phyloP scores from a whole-genome alignment of 1,139 yeast species.

The Candida anutae region DNA sequence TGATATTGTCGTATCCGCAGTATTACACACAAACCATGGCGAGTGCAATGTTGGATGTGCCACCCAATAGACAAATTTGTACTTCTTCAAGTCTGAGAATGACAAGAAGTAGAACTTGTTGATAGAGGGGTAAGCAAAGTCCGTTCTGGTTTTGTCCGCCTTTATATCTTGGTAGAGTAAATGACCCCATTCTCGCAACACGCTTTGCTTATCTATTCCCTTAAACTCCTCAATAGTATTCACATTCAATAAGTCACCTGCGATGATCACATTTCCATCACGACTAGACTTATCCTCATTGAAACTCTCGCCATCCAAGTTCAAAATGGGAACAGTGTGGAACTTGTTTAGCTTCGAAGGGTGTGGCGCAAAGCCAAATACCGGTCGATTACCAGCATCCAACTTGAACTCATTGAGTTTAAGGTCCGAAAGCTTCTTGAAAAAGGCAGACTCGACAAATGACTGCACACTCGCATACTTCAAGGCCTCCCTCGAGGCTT shows the following conservation, averaged over 20 bases:
- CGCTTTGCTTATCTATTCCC: slow-evolving; percentile 48
- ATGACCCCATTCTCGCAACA: slow-evolving; percentile 42
- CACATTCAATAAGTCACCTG: slow-evolving; percentile 43
- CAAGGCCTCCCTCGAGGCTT: slow-evolving; percentile 7
- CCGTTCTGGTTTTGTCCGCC: slow-evolving; percentile 4
- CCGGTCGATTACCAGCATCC: slow-evolving; percentile 36
- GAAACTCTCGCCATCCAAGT: slow-evolving; percentile 36
- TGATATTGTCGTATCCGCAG: slow-evolving; percentile 1
- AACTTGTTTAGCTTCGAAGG: slow-evolving; percentile 29
- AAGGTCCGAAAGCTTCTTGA: slow-evolving; percentile 58
- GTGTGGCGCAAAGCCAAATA: slow-evolving; percentile 31
- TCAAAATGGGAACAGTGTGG: slow-evolving; percentile 33
- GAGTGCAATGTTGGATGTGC: slow-evolving; percentile 62
- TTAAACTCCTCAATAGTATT: slow-evolving; percentile 87
- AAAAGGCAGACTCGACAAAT: slow-evolving; percentile 80
- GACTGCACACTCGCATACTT: slow-evolving; percentile 56
- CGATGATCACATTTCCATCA: slow-evolving; percentile 5
- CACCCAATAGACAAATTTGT: slow-evolving; percentile 84
- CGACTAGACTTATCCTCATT: slow-evolving; percentile 6
- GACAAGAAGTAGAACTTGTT: slow-evolving; percentile 53
- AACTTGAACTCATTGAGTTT: slow-evolving; percentile 63
- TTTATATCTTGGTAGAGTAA: slow-evolving; percentile 12
- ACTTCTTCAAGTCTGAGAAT: slow-evolving; percentile 84
- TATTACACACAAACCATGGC: slow-evolving; percentile 24
- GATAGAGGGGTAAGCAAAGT: too few relatives aligned